Percentiles rank a stretch among this genome's conserved stretches.
phyloP scores from a whole-genome alignment of 352 stramenopile species.

The Globisporangium uncinulatum region DNA sequence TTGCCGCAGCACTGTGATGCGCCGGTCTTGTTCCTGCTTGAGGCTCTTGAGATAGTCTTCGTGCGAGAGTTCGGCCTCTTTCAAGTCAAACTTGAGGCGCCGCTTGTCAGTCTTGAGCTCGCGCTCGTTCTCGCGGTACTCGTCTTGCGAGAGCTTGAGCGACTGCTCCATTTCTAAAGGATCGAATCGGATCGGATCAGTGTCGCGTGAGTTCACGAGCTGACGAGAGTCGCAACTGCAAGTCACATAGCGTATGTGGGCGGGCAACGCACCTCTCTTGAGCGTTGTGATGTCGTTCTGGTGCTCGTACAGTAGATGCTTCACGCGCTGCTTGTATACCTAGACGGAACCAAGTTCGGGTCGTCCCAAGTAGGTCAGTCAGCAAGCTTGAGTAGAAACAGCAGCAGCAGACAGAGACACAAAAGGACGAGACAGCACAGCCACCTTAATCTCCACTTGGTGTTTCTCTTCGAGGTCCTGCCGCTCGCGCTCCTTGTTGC shows the following conservation, averaged over 20 bases:
- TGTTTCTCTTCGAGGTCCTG: constrained; percentile 95
- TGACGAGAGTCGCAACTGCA: too few species aligned
- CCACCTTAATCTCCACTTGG: constrained; percentile 92
- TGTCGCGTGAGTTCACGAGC: background rate
- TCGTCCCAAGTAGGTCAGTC: too few species aligned
- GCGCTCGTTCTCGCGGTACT: constrained; percentile 81
- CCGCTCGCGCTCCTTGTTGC: constrained; percentile 93
- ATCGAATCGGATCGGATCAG: background rate
- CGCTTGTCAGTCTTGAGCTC: constrained; percentile 90
- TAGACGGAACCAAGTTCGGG: constrained; percentile 4
- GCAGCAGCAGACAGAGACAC: background rate
- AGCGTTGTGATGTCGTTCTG: constrained; percentile 90
- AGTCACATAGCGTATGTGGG: too few species aligned
- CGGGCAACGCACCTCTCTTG: constrained; percentile 59
- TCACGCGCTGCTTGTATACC: constrained; percentile 95
- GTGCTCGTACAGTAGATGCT: constrained; percentile 94
- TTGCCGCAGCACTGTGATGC: constrained; percentile 87
- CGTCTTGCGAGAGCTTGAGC: constrained; percentile 88
- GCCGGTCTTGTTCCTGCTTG: constrained; percentile 90
- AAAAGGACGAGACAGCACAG: too few species aligned
- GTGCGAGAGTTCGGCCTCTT: constrained; percentile 90
- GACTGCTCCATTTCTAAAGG: constrained; percentile 71
- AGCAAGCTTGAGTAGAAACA: background rate
- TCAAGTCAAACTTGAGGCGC: constrained; percentile 85
- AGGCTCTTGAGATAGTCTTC: constrained; percentile 91